Evolutionary conservation across 176 grass and related monocot genomes (phyloP).

Genomic region (Rhynchospora pubera): DNA sequence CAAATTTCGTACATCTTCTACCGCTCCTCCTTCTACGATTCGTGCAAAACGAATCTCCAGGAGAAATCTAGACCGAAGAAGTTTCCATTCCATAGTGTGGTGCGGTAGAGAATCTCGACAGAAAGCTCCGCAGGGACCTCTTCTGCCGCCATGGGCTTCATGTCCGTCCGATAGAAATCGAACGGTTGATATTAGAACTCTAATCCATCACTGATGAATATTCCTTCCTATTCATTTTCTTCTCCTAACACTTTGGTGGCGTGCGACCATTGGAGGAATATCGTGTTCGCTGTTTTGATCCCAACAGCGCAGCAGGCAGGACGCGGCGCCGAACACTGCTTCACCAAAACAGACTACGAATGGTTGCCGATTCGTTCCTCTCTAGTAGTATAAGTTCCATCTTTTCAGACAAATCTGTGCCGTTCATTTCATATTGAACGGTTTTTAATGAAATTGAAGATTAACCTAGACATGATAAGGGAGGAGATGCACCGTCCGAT

Average conservation of each 20-base stretch:
- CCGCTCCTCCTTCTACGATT: neutral
- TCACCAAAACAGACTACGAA: neutral
- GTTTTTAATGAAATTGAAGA: neutral
- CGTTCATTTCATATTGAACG: neutral
- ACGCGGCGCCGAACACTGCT: constrained; percentile 10
- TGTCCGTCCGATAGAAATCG: neutral
- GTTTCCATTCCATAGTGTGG: no score
- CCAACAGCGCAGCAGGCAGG: neutral
- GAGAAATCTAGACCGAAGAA: no score
- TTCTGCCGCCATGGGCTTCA: no score
- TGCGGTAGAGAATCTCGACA: no score
- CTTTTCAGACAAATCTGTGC: fast-evolving
- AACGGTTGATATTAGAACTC: neutral
- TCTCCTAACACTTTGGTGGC: neutral
- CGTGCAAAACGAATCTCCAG: neutral
- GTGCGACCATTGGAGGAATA: neutral
- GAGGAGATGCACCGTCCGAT: neutral
- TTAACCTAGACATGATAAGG: no score
- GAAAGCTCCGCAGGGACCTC: no score
- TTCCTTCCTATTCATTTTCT: no score
- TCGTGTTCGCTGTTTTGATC: neutral
- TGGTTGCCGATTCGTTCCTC: neutral
- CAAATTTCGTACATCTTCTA: neutral
- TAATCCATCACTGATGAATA: no score
- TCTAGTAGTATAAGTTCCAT: no score